Percentiles rank a stretch among this genome's conserved stretches.
Evolutionary conservation across 441 rosid species (phyloP).

Genomic region (Euphorbia schlechtendalii): DNA sequence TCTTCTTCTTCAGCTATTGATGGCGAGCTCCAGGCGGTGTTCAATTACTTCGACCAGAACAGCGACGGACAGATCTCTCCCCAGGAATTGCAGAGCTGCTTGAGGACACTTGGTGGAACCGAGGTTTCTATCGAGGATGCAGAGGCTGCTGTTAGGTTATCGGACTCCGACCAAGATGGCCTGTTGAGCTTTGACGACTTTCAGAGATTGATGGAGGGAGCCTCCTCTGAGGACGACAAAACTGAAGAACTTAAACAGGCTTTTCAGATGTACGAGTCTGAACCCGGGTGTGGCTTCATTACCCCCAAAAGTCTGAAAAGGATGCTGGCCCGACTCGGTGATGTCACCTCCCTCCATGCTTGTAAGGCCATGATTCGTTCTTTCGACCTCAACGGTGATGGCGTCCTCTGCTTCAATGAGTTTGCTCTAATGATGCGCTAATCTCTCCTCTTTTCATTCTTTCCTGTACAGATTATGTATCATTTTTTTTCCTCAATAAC

Average conservation of each 20-base stretch:
- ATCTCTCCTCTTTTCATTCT: background rate
- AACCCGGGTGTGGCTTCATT: constrained; percentile 41
- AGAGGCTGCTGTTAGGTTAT: constrained; percentile 34
- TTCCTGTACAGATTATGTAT: background rate
- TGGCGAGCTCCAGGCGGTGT: constrained; percentile 36
- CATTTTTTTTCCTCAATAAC: too few relatives aligned
- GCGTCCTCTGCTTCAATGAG: constrained; percentile 56
- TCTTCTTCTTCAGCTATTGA: too few relatives aligned
- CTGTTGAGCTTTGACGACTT: constrained; percentile 46
- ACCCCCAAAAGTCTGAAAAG: constrained; percentile 45
- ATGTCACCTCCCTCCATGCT: constrained; percentile 37
- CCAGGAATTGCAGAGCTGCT: constrained; percentile 43
- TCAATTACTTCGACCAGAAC: constrained; percentile 50
- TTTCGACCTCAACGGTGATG: constrained; percentile 51
- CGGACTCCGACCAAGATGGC: constrained; percentile 54
- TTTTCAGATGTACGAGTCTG: constrained; percentile 43
- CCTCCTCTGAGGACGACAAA: constrained; percentile 33
- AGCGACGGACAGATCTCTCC: constrained; percentile 54
- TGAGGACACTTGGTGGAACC: constrained; percentile 37
- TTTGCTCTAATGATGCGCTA: constrained; percentile 50
- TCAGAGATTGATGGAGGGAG: constrained; percentile 40
- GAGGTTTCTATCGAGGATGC: constrained; percentile 44
- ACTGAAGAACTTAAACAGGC: constrained; percentile 37
- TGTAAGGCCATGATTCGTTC: constrained; percentile 50
- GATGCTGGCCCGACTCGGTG: constrained; percentile 49